phyloP scores from a whole-genome alignment of 2,329 filamentous ascomycete species.

The Exophiala mesophila region DNA sequence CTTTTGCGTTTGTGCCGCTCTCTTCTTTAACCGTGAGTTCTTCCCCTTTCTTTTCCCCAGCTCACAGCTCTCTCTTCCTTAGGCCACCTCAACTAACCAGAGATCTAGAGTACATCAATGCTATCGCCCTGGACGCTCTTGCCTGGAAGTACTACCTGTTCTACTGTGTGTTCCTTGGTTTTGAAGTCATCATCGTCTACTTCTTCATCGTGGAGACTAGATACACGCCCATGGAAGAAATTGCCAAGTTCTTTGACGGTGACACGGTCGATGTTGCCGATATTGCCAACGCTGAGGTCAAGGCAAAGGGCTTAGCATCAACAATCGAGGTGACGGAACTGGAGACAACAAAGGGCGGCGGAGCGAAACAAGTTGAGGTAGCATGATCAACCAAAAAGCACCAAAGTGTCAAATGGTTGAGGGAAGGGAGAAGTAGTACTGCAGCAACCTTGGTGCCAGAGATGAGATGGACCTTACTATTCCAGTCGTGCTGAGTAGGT shows the following conservation, averaged over 20 bases:
- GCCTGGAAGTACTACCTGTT: slow-evolving; percentile 36
- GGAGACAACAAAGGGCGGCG: no score
- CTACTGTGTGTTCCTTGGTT: slow-evolving; percentile 30
- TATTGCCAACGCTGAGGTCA: slow-evolving; percentile 5
- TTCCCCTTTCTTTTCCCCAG: no score
- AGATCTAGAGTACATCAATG: slow-evolving; percentile 30
- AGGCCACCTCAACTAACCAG: no score
- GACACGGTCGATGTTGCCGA: slow-evolving; percentile 43
- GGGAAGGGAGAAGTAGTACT: no score
- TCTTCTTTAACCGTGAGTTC: slow-evolving; percentile 32
- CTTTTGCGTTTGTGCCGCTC: slow-evolving; percentile 35
- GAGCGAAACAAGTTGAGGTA: no score
- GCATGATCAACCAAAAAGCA: no score
- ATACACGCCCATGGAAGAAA: slow-evolving; percentile 64
- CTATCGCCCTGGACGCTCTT: slow-evolving; percentile 29
- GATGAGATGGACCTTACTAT: no score
- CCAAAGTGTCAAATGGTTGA: no score
- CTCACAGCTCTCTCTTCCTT: no score
- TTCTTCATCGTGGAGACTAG: slow-evolving; percentile 51
- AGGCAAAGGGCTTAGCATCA: slow-evolving; percentile 1
- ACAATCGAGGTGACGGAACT: background rate
- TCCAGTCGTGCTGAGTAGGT: no score
- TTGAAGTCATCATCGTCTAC: slow-evolving; percentile 32
- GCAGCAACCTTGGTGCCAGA: no score
- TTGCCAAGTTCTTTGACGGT: slow-evolving; percentile 66